Evolutionary conservation across 306 rosid genomes (phyloP), one percentile per base, ranked within the genome.

Genomic region (Quercus cerris): DNA sequence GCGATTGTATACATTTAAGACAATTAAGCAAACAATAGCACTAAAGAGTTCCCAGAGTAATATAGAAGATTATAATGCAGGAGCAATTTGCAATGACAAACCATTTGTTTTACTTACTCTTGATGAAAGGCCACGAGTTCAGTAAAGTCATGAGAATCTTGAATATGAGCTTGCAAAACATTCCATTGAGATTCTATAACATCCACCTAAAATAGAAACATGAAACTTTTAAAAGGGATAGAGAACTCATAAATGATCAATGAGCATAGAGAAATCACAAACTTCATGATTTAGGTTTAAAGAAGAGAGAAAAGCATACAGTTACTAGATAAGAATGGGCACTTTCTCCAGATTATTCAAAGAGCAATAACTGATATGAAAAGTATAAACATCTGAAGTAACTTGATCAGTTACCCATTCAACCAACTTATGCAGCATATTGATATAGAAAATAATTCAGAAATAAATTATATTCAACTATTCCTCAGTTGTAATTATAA

Each of bases 171-270:
- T 84, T 95, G 98, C 87, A 95, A 88, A 82, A 91, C 90, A 72
- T 93, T 93, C 98, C 99, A 93, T 27, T 93, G 98, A 66, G 98
- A 91, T 91, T 95, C 99, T 84, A 93, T 91, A 56, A 95, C 97
- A 79, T 95, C 99, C 86, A 91, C 99, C 99, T 94, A 85, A 76
- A 77, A 81, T n/a, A 59, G 71, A 83, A 76, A 52, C 63, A 77
- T n/a, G 78, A 64, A 58, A 52, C 4, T 62, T 66, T 80, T 61
- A 74, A 80, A 59, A 64, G 54, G 56, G 33, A 76, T 46, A 75
- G n/a, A 58, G 57, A 51, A 54, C 19, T 13, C 19, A 25, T 38
- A 59, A 31, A 57, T 7, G 7, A 52, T 64, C 56, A 59, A 49
- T 70, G 54, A 51, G 58, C 30, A 75, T 41, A 57, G 63, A 74